These are phyloP conservation scores for Colletotrichum spinosum DNA, from an alignment of 2,329 filamentous ascomycete species.

Conservation along the genomic window DNA sequence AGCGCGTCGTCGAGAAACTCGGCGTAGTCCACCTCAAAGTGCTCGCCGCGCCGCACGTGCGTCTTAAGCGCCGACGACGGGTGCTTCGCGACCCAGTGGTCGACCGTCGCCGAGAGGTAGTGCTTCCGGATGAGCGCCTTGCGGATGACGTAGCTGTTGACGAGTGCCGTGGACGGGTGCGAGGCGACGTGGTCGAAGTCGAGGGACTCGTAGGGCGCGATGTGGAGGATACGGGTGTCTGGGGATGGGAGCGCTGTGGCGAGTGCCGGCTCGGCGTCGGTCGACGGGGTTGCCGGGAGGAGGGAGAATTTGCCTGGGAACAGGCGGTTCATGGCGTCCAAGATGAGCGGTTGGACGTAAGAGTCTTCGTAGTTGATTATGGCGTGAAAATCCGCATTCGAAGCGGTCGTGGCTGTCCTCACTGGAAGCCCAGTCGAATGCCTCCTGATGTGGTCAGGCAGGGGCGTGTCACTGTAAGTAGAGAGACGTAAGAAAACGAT, in stretches of 20 bases:
- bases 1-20: slow-evolving; percentile 96
- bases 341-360: slow-evolving; percentile 90
- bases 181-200: slow-evolving; percentile 82
- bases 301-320: slow-evolving; percentile 64
- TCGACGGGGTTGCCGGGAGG: slow-evolving; percentile 65
- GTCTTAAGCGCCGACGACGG: slow-evolving; percentile 75
- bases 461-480: slow-evolving; percentile 25
- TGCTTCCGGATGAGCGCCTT: slow-evolving; percentile 98
- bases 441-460: slow-evolving; percentile 6
- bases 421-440: slow-evolving; percentile 21
- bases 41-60: slow-evolving; percentile 82
- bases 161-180: slow-evolving; percentile 71
- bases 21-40: slow-evolving; percentile 95
- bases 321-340: slow-evolving; percentile 74
- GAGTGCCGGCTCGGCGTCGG: slow-evolving; percentile 47
- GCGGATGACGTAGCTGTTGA: slow-evolving; percentile 94
- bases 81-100: slow-evolving; percentile 88
- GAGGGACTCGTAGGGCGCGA: slow-evolving; percentile 86
- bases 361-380: slow-evolving; percentile 86
- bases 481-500: slow-evolving; percentile 27
- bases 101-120: slow-evolving; percentile 85
- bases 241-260: slow-evolving; percentile 48
- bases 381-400: slow-evolving; percentile 62
- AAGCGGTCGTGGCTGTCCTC: slow-evolving; percentile 3
- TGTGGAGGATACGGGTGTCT: slow-evolving; percentile 73